Evolutionary conservation across 768 basidiomycete genomes (phyloP).

Genomic region (Collybia nuda): DNA sequence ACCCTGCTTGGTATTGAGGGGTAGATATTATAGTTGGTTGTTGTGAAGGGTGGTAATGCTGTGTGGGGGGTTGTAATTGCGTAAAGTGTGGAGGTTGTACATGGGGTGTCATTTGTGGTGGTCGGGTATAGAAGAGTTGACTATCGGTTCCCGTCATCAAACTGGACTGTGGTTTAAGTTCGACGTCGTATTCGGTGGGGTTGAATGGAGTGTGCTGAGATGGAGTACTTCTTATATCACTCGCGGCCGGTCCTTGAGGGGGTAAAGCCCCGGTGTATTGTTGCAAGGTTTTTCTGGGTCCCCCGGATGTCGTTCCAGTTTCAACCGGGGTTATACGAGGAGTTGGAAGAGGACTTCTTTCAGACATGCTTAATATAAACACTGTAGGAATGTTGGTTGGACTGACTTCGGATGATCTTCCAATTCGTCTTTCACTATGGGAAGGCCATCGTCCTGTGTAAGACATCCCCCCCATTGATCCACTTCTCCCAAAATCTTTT

Average conservation of each 20-base stretch:
- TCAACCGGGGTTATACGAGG: conserved; percentile 57
- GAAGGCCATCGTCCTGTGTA: conserved; percentile 38
- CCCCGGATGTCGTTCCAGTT: conserved; percentile 3
- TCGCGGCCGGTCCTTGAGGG: no score
- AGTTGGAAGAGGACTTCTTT: conserved; percentile 63
- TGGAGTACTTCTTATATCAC: no score
- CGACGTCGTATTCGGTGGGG: no score
- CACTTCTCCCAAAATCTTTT: conserved; percentile 40
- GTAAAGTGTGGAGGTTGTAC: not conserved
- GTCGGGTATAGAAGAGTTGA: not conserved
- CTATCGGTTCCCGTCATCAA: not conserved
- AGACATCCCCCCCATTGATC: conserved; percentile 55
- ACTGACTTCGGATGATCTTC: conserved; percentile 48
- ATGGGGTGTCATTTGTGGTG: not conserved
- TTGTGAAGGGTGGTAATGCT: not conserved
- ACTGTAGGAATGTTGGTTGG: not conserved
- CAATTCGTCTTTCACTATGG: conserved; percentile 35
- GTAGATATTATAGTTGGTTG: not conserved
- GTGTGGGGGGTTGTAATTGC: no score
- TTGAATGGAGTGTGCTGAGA: no score
- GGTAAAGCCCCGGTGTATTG: no score
- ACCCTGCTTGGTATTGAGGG: not conserved
- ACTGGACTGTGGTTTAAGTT: not conserved
- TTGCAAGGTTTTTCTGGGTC: not conserved
- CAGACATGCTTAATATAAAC: conserved; percentile 14